Base-by-base conservation (phyloP, 2,329 filamentous ascomycete genomes). In the Rhytidhysteron rufulum region DNA sequence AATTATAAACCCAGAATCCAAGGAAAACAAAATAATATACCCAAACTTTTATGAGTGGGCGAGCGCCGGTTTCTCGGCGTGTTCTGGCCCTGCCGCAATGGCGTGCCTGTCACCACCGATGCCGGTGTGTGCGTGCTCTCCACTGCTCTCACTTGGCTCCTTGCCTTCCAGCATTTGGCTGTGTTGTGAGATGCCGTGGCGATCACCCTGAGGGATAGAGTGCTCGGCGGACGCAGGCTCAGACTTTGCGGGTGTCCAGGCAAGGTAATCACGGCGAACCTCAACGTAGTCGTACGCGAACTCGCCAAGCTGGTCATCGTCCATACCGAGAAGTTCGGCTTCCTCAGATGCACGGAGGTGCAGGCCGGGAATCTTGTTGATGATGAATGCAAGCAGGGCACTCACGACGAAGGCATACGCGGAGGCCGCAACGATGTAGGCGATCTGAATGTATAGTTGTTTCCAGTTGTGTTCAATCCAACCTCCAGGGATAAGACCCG, bases 201-300 rank as follows among this genome's bases (percentile, higher is more conserved):
- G 74, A 21, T 82, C 73, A 31, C 73, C 72, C 58, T 85, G 80
- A 13, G 86, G 83, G 39, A 84, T 70, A 22, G 75, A 69, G 55
- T 78, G 73, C 45, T 81, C 79, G 47, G 77, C 70, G 42, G 74
- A 66, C 36, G 75, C 73, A 19, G 80, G 83, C 51, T 86, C 80
- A 45, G 72, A 74, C 58, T 83, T 83, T 24, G 84, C 81, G 1
- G 87, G 87, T 21, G 85, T 90, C 87, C 87, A 93, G 43, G 87
- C 87, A 29, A 93, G 79, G 74, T 90, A 93, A 68, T 93, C 87
- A 57, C 87, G 82, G 60, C 87, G 84, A 43, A 91, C 86, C 75
- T 93, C 87, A 50, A 93, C 87, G 65, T 91, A 93, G 65, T 93
- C 87, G 73, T 91, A 91, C 10, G 86, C 87, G 62, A 91, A 93